Conservation (phyloP, 2,329 filamentous ascomycete genomes). For the Teratosphaeria zuluensis region DNA sequence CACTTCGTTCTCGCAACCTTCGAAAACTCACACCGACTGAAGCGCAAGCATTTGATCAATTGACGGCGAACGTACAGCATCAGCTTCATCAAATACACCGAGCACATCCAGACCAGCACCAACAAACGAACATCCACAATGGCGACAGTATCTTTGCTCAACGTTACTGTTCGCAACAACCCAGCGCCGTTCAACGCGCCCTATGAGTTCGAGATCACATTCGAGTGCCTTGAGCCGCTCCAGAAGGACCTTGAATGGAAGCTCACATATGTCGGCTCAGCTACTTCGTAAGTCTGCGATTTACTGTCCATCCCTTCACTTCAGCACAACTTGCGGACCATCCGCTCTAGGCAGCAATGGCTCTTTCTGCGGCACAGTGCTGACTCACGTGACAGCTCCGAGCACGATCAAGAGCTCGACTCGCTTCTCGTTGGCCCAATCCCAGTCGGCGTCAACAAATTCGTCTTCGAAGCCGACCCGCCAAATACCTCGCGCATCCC, state of each 20-base stretch:
- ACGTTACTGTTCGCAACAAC: slow-evolving; percentile 95
- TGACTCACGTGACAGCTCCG: slow-evolving; percentile 50
- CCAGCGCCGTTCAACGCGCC: slow-evolving; percentile 85
- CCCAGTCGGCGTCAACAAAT: slow-evolving; percentile 96
- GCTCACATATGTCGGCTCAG: slow-evolving; percentile 95
- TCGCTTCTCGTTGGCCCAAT: slow-evolving; percentile 95
- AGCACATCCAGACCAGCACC: not conserved
- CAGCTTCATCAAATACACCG: not conserved
- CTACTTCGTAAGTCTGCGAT: slow-evolving; percentile 66
- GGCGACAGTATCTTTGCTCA: slow-evolving; percentile 93
- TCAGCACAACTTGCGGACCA: not conserved
- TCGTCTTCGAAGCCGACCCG: slow-evolving; percentile 90
- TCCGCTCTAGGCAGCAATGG: not conserved
- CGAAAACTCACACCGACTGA: not conserved
- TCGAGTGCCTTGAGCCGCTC: slow-evolving; percentile 89
- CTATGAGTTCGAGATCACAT: slow-evolving; percentile 97
- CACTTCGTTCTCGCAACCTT: not conserved
- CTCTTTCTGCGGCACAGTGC: not conserved
- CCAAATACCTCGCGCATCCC: slow-evolving; percentile 87
- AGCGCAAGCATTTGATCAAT: not conserved
- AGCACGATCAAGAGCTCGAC: slow-evolving; percentile 97
- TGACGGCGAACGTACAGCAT: not conserved
- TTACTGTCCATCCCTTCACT: not conserved
- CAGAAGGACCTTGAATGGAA: slow-evolving; percentile 99
- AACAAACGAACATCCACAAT: slow-evolving; percentile 39